These are phyloP conservation scores for Globisporangium nagaii DNA, from an alignment of 352 stramenopile genomes.

Conservation along the genomic window DNA sequence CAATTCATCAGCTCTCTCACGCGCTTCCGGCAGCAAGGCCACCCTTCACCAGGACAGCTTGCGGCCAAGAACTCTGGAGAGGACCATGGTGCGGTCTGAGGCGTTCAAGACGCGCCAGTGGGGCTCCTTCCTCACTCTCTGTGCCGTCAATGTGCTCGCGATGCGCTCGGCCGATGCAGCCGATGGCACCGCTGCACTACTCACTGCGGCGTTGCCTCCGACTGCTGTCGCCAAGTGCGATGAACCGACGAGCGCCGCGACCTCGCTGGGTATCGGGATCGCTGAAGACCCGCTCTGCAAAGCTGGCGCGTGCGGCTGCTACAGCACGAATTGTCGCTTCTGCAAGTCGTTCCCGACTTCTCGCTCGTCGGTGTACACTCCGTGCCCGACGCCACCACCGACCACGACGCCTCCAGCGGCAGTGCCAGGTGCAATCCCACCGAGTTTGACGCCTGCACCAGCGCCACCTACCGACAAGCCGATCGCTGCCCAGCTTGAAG, in stretches of 20 bases:
- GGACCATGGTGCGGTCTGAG: background rate
- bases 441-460: background rate
- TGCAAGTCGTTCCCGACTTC: background rate
- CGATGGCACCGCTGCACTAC: background rate
- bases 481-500: background rate
- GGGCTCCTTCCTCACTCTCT: background rate
- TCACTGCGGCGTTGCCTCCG: background rate
- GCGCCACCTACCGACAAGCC: background rate
- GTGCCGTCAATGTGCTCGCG: background rate
- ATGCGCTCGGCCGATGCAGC: background rate
- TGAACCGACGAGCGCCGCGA: background rate
- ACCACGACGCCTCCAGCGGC: background rate
- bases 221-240: background rate
- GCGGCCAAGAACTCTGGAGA: background rate
- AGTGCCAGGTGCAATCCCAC: background rate
- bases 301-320: background rate
- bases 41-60: too few relatives aligned
- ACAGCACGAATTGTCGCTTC: slow-evolving; percentile 3
- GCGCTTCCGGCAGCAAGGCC: background rate
- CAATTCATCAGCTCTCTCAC: background rate
- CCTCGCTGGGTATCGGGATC: slow-evolving; percentile 1
- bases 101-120: background rate
- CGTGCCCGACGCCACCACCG: slow-evolving; percentile 8
- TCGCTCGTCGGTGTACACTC: background rate
- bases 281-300: background rate